Evolutionary conservation across 2,329 filamentous ascomycete genomes (phyloP).

Genomic region (Amylocarpus encephaloides): DNA sequence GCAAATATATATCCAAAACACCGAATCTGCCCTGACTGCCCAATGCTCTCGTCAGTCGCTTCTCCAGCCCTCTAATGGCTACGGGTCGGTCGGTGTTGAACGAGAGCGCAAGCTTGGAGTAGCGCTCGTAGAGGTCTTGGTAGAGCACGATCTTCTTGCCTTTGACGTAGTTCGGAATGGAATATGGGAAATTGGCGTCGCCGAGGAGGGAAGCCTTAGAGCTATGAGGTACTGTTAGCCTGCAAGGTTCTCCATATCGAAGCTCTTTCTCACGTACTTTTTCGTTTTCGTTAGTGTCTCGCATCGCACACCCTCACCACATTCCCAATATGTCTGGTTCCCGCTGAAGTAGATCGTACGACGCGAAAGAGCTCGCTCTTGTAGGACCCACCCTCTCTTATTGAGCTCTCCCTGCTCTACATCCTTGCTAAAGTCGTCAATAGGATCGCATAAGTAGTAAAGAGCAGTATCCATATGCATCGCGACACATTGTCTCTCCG

Average conservation of each 20-base stretch:
- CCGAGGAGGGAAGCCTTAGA: conserved; percentile 23
- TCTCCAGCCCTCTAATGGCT: conserved; percentile 4
- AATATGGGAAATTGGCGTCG: conserved; percentile 27
- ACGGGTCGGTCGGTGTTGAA: not conserved
- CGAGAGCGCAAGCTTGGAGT: conserved; percentile 21
- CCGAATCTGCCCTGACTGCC: not conserved
- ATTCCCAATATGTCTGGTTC: conserved; percentile 36
- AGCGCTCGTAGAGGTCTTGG: conserved; percentile 27
- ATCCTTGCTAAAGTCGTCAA: not conserved
- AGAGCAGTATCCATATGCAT: not conserved
- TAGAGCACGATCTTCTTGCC: conserved; percentile 25
- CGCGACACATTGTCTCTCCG: not conserved
- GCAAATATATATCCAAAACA: not conserved
- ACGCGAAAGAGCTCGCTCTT: conserved; percentile 31
- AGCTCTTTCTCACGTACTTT: conserved; percentile 29
- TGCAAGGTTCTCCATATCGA: not conserved
- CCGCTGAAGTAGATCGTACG: conserved; percentile 35
- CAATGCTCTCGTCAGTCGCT: not conserved
- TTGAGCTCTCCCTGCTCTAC: conserved; percentile 5
- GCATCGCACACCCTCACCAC: conserved; percentile 32
- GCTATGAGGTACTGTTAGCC: not conserved
- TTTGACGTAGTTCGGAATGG: not conserved
- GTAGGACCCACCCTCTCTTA: conserved; percentile 17
- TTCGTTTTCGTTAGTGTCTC: conserved; percentile 32
- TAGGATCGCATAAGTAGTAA: not conserved